Evolutionary conservation across 108 stramenopile genomes (phyloP), one percentile per base, ranked within the genome.

Genomic region (Bacterosira constricta): DNA sequence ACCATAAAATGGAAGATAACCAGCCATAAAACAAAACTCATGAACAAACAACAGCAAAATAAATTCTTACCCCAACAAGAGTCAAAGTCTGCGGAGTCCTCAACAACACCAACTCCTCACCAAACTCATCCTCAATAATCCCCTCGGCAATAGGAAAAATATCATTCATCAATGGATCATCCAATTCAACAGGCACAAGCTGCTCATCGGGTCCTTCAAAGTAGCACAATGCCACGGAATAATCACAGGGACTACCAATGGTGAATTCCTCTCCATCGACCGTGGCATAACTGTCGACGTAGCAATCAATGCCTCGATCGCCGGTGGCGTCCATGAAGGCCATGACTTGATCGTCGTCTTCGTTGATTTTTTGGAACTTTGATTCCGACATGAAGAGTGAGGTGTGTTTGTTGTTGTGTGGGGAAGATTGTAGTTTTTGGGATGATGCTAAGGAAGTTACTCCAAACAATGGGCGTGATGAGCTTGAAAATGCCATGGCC

Each of bases 31-130:
- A 7, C 35, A 31, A 25, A 10, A 49, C n/a, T 37, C 39, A 42
- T 23, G 20, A 2, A 42, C 21, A 25, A 55, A 41, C 12, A 31
- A 32, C 27, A 66, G 34, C 12, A 54, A 66, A 64, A 18, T 8
- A 23, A 44, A 64, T 27, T 13, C 61, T 69, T 71, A 89, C 90
- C 31, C 94, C 94, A 10, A 90, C 87, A 53, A 93, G 68, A 8
- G 94, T 96, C 77, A 96, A 77, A 23, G 89, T 91, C 63, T 92
- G 91, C 21, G 91, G 89, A 25, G 94, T 91, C 41, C 90, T 80
- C 69, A 91, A 86, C 56, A 96, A 67, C 1, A 64, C 75, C 25
- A 93, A 66, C 60, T 93, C 92, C 66, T 93, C 94, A n/a, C 89
- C 92, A 78, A 91, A 96, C 72, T 93, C 92, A 72, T 93, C 94